A percentile compares a stretch with the other conserved stretches of the same genome.
Conservation (phyloP, 441 rosid species). For the Kokia cookei region DNA sequence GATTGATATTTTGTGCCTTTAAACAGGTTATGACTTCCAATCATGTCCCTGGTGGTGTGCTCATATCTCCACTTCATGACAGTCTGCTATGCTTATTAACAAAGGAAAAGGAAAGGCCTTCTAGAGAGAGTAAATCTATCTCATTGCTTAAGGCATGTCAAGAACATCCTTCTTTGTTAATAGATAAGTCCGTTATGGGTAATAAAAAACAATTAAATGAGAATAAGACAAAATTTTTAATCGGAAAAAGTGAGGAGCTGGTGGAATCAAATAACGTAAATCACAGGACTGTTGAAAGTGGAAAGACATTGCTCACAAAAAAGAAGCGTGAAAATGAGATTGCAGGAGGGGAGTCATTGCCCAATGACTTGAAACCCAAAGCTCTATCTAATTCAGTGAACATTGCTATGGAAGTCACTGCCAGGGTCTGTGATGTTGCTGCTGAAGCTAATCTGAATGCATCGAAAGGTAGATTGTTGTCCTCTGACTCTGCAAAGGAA, state of each 20-base stretch:
- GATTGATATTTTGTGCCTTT: conserved; percentile 22
- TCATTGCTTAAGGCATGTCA: conserved; percentile 16
- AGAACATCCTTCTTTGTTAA: conserved; percentile 18
- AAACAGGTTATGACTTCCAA: conserved; percentile 76
- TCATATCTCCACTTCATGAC: conserved; percentile 64
- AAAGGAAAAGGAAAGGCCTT: conserved; percentile 21
- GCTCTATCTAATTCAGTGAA: conserved; percentile 9
- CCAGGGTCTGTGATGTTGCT: conserved; percentile 19
- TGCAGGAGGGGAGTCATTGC: conserved; percentile 6
- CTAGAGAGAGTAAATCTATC: conserved; percentile 14
- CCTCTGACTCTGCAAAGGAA: conserved; percentile 17
- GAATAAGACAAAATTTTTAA: conserved; percentile 16
- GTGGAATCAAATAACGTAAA: conserved; percentile 11
- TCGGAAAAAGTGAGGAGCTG: conserved; percentile 14
- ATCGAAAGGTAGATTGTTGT: conserved; percentile 8
- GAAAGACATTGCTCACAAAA: conserved; percentile 1
- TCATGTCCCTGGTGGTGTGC: conserved; percentile 30
- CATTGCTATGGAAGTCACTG: conserved; percentile 14
- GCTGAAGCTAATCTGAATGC: conserved; percentile 14
- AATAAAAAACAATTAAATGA: conserved; percentile 14
- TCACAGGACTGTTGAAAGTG: conserved; percentile 9
- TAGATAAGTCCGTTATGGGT: conserved; percentile 15
- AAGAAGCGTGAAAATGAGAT: conserved; percentile 16
- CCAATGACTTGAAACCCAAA: conserved; percentile 12
- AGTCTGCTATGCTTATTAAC: conserved; percentile 34